Evolutionary conservation across 2,329 filamentous ascomycete genomes (phyloP).

Genomic region (Onygenales sp.): DNA sequence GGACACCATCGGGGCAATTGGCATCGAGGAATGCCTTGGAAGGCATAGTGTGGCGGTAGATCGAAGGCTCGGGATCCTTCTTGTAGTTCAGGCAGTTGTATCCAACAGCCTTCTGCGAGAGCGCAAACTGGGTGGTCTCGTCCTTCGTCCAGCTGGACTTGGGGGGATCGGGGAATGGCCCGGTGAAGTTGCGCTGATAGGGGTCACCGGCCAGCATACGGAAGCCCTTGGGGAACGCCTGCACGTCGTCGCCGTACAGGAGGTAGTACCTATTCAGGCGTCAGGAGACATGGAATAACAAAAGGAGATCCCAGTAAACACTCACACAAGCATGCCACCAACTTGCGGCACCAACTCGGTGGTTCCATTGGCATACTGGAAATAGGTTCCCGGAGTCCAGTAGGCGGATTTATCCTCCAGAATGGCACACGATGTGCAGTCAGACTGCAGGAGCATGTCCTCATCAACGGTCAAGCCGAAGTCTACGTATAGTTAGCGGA

Average conservation of each 20-base stretch:
- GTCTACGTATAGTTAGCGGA: conserved; percentile 36
- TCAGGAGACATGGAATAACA: conserved; percentile 2
- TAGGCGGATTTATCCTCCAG: conserved; percentile 79
- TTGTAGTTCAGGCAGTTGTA: conserved; percentile 93
- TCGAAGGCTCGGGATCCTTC: conserved; percentile 55
- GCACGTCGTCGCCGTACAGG: conserved; percentile 55
- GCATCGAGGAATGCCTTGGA: conserved; percentile 69
- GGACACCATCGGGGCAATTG: conserved; percentile 72
- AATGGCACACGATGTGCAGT: conserved; percentile 75
- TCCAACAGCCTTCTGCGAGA: conserved; percentile 73
- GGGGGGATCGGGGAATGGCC: conserved; percentile 55
- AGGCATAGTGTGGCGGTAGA: conserved; percentile 74
- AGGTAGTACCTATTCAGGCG: conserved; percentile 64
- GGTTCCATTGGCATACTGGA: conserved; percentile 58
- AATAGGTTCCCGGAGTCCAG: conserved; percentile 75
- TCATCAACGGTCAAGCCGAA: conserved; percentile 53
- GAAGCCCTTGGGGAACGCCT: conserved; percentile 68
- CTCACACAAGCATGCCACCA: conserved; percentile 78
- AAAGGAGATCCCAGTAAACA: not conserved
- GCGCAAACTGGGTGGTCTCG: conserved; percentile 58
- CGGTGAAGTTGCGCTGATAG: conserved; percentile 57
- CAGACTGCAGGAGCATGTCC: conserved; percentile 47
- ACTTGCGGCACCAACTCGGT: conserved; percentile 62
- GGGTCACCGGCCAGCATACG: conserved; percentile 73
- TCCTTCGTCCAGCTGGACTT: conserved; percentile 61